These are phyloP conservation scores for Fusarium kyushuense DNA, from an alignment of 2,329 filamentous ascomycete genomes.

Conservation along the genomic window DNA sequence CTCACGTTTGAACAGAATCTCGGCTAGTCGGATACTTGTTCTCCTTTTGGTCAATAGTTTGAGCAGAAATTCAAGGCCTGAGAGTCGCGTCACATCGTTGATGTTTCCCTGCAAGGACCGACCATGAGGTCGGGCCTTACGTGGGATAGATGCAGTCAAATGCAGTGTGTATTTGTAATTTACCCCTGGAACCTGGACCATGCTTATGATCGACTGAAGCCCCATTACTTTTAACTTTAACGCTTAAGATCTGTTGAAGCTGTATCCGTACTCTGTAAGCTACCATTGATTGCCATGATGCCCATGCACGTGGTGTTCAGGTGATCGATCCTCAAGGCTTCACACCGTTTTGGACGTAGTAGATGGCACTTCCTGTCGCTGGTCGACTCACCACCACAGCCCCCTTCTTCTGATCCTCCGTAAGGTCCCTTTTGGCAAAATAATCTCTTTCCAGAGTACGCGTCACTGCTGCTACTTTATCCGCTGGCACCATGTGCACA, in stretches of 20 bases:
- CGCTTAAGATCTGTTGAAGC: constrained; percentile 17
- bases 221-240: constrained; percentile 13
- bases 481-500: constrained; percentile 89
- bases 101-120: constrained; percentile 13
- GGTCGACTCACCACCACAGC: constrained; percentile 93
- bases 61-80: constrained; percentile 3
- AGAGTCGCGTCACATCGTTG: constrained; percentile 15
- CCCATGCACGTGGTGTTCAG: constrained; percentile 5
- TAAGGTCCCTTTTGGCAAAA: constrained; percentile 75
- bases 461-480: constrained; percentile 83
- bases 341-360: constrained; percentile 53
- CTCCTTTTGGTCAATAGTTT: not conserved
- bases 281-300: constrained; percentile 9
- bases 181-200: constrained; percentile 13
- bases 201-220: constrained; percentile 12
- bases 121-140: constrained; percentile 14
- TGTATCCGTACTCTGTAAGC: not conserved
- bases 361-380: constrained; percentile 76
- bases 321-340: constrained; percentile 22
- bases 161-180: constrained; percentile 6
- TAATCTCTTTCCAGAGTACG: constrained; percentile 84
- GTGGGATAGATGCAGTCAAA: constrained; percentile 22
- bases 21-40: not conserved
- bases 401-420: constrained; percentile 77
- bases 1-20: constrained; percentile 11